Evolutionary conservation across 2,329 filamentous ascomycete genomes (phyloP), one percentile per base, ranked within the genome.

Genomic region (Cladosporium sp.): DNA sequence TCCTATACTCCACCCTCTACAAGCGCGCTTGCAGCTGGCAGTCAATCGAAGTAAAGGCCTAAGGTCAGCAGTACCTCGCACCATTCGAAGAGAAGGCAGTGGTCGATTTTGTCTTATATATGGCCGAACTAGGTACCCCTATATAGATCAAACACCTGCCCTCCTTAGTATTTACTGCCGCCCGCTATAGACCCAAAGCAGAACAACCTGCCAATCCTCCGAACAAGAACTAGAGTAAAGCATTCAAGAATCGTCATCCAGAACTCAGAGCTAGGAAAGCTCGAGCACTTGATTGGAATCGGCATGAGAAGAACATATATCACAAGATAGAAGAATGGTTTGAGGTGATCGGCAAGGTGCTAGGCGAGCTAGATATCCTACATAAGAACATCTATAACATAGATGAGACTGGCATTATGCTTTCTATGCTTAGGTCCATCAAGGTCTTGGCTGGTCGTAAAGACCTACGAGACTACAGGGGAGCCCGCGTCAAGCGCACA

Each of bases 311-410:
- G 28, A 28, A 28, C 28, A 28, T 28, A 28, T 28, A 28, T 7
- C 28, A 28, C 28, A 28, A 28, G 67, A 21, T 72, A 32, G 68
- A 67, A 60, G 64, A 73, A 16, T 76, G 68, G 72, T 76, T 78
- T 70, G 64, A 70, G 32, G 66, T 77, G 25, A 77, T 77, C 60
- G 64, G 69, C 34, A 64, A 69, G 61, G 69, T 71, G 34, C 61
- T 77, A 8, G 36, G 67, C 6, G 65, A 76, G 66, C 69, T 65
- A 10, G 63, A 43, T 11, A 67, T 76, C 34, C 51, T 74, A 30
- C 63, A 57, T 34, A 70, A 72, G 67, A 77, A 76, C 67, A 66
- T 76, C 8, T 78, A 78, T 65, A 77, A 78, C 65, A 76, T 78
- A 66, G 74, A 78, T 61, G 71, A 77, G 70, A 78, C 75, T 23